A percentile compares a stretch with the other conserved stretches of the same genome.
These are phyloP conservation scores for Salix udensis DNA, from an alignment of 345 rosid genomes.

Conservation along the genomic window DNA sequence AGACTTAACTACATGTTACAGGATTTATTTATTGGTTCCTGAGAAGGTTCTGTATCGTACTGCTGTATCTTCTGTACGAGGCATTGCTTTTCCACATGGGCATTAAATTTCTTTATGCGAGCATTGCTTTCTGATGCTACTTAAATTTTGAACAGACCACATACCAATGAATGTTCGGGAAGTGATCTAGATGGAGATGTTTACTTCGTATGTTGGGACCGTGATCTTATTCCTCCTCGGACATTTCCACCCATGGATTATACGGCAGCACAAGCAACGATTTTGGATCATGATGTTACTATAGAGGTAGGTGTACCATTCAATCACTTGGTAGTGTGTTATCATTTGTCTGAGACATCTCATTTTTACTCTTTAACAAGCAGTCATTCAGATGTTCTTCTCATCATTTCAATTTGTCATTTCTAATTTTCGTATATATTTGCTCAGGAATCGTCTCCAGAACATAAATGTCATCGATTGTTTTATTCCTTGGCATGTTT, in stretches of 20 bases:
- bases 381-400: not conserved
- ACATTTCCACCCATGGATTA: conserved; percentile 34
- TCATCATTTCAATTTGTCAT: not conserved
- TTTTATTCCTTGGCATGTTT: too few relatives aligned
- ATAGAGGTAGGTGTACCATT: conserved; percentile 26
- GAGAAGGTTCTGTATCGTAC: not conserved
- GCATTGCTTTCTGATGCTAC: not conserved
- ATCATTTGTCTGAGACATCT: not conserved
- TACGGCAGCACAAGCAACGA: conserved; percentile 3
- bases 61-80: not conserved
- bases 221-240: conserved; percentile 26
- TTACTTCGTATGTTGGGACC: conserved; percentile 43
- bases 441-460: not conserved
- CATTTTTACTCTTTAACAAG: not conserved
- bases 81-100: not conserved
- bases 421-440: not conserved
- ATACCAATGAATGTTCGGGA: conserved; percentile 40
- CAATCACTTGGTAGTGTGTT: not conserved
- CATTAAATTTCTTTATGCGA: not conserved
- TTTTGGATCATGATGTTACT: conserved; percentile 27
- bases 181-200: conserved; percentile 41
- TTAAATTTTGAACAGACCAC: conserved; percentile 24
- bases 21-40: not conserved
- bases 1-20: not conserved
- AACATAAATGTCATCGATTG: not conserved